phyloP scores from a whole-genome alignment of 164 flowering plant species.

The Buxus sempervirens region DNA sequence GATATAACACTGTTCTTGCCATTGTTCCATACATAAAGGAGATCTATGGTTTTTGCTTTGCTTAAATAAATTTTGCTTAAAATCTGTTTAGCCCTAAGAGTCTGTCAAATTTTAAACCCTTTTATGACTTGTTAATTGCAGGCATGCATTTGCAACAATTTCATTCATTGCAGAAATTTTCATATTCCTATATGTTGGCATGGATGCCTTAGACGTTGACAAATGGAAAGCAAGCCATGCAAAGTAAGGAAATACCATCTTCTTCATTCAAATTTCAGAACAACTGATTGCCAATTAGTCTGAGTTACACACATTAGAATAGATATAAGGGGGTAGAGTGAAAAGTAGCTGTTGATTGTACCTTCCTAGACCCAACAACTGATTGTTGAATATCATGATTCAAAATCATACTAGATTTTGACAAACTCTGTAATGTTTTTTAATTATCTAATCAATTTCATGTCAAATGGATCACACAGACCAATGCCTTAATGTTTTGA shows the following conservation, averaged over 20 bases:
- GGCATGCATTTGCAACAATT: constrained; percentile 65
- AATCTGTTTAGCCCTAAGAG: not conserved
- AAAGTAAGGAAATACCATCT: constrained; percentile 27
- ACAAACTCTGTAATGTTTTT: not conserved
- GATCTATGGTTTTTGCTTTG: not conserved
- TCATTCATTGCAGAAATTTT: constrained; percentile 67
- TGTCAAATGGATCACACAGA: not conserved
- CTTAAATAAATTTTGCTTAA: no score
- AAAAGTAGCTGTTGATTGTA: not conserved
- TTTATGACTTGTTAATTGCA: constrained; percentile 19
- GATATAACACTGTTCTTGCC: not conserved
- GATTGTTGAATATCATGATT: not conserved
- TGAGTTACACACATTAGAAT: not conserved
- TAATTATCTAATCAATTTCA: not conserved
- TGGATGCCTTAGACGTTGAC: constrained; percentile 63
- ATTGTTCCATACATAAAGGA: not conserved
- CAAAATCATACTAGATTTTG: not conserved
- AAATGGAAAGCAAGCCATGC: constrained; percentile 52
- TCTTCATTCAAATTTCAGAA: not conserved
- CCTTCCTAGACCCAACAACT: not conserved
- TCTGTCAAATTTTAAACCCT: not conserved
- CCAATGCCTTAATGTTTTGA: not conserved
- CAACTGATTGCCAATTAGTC: not conserved
- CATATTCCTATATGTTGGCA: constrained; percentile 60
- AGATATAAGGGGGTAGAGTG: not conserved